Evolutionary conservation across 495 filamentous ascomycete genomes (phyloP), one percentile per base, ranked within the genome.

Genomic region (Penicillium steckii): DNA sequence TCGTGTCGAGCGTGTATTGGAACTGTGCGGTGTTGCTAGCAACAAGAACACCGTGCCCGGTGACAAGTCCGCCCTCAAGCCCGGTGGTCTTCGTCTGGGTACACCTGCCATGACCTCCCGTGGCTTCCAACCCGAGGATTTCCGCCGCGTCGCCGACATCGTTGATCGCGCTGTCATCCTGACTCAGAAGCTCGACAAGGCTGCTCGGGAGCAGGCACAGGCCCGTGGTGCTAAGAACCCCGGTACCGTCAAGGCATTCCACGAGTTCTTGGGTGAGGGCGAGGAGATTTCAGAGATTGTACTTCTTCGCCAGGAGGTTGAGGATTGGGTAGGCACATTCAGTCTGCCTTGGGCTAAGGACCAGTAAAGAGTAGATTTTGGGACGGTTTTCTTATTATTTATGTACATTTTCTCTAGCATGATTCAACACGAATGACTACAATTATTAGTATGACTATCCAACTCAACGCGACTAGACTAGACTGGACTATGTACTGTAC

Each of bases 1-100:
- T 13, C 86, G 94, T 13, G 94, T 98, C 5, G 94, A 98, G 80
- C 86, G 92, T 26, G 86, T 98, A 4, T 79, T 98, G 5, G 94
- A 98, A 68, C 84, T 96, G 8, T 91, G 94, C 45, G 91, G 93
- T 53, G 91, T 98, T 25, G 94, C 95, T 17, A 88, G 88, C 65
- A 98, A 98, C 78, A 98, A 98, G 80, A 98, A 98, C 73, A 97
- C 94, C 10, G 95, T 97, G 0, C 94, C 95, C 4, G 94, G 95
- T 12, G 94, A 98, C 71, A 87, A 86, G 59, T 96, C 90, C 13
- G 94, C 94, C 2, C 79, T 98, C 56, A 89, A 90, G 62, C 94
- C 94, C 15, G 90, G 90, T 50, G 94, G 94, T 44, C 78, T 98
- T 53, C 84, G 94, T 55, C 87, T 98, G 68, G 94, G 94, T 22